A percentile compares a stretch with the other conserved stretches of the same genome.
These are phyloP conservation scores for Stagonosporopsis chrysanthemi DNA, from an alignment of 2,329 filamentous ascomycete genomes.

Conservation along the genomic window DNA sequence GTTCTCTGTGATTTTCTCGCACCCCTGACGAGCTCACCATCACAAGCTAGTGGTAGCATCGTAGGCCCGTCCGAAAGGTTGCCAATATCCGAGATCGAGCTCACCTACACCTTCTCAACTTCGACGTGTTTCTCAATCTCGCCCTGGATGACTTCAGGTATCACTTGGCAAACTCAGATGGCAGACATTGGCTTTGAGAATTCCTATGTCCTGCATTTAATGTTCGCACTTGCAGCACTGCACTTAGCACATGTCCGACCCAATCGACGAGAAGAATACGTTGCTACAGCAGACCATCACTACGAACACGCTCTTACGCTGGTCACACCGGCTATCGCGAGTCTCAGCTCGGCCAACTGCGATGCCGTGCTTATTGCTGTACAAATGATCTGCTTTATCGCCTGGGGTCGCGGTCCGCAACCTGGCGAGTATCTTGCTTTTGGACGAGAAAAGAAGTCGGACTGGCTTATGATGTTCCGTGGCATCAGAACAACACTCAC, in stretches of 20 bases:
- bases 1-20: constrained; percentile 33
- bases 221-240: constrained; percentile 36
- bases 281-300: constrained; percentile 28
- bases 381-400: constrained; percentile 37
- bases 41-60: neutral
- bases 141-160: constrained; percentile 22
- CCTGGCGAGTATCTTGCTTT: constrained; percentile 43
- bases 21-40: neutral
- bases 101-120: constrained; percentile 39
- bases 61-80: constrained; percentile 3
- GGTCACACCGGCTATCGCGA: constrained; percentile 32
- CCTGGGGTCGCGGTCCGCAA: constrained; percentile 35
- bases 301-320: constrained; percentile 31
- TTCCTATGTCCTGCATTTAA: constrained; percentile 30
- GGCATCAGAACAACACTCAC: constrained; percentile 36
- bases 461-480: constrained; percentile 44
- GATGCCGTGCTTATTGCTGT: constrained; percentile 36
- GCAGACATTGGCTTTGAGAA: constrained; percentile 31
- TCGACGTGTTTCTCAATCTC: constrained; percentile 35
- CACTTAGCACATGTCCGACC: constrained; percentile 36
- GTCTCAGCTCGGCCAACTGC: constrained; percentile 28
- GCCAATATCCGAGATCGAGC: constrained; percentile 32
- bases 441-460: constrained; percentile 31
- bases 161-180: constrained; percentile 26
- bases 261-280: constrained; percentile 26